Evolutionary conservation across 2,329 filamentous ascomycete genomes (phyloP).

Genomic region (Cladosporium sp.): DNA sequence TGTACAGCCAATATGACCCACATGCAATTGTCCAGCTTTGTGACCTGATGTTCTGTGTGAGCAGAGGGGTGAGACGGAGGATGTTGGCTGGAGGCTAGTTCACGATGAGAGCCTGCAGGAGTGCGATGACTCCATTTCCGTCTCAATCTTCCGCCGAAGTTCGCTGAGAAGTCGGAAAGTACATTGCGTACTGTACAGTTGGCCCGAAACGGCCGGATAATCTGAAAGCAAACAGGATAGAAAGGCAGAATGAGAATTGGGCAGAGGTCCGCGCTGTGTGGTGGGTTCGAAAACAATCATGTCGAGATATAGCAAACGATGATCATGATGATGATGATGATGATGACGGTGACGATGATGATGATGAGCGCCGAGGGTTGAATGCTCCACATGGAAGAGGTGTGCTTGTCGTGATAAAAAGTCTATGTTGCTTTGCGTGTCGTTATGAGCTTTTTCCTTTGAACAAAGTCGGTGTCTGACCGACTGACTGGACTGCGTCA

Average conservation of each 20-base stretch:
- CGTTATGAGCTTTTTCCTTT: constrained; percentile 1
- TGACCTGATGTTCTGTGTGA: too few relatives aligned
- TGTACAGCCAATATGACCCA: too few relatives aligned
- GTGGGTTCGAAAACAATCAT: background rate
- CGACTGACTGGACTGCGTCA: background rate
- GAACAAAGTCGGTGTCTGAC: background rate
- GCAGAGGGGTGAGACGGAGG: too few relatives aligned
- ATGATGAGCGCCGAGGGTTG: background rate
- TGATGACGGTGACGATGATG: too few relatives aligned
- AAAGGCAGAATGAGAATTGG: background rate
- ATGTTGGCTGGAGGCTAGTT: too few relatives aligned
- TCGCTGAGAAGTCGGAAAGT: background rate
- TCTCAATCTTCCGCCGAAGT: too few relatives aligned
- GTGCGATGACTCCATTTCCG: too few relatives aligned
- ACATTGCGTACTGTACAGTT: constrained; percentile 6
- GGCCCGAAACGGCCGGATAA: background rate
- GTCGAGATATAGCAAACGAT: background rate
- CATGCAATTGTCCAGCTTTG: too few relatives aligned
- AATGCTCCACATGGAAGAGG: background rate
- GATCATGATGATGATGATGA: too few relatives aligned
- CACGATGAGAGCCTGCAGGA: too few relatives aligned
- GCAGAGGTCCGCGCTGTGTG: background rate
- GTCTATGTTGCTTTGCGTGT: constrained; percentile 10
- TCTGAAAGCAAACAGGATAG: background rate
- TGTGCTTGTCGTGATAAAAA: constrained; percentile 10